phyloP scores from a whole-genome alignment of 2,329 filamentous ascomycete genomes.

The Scopulariopsis brevicaulis region DNA sequence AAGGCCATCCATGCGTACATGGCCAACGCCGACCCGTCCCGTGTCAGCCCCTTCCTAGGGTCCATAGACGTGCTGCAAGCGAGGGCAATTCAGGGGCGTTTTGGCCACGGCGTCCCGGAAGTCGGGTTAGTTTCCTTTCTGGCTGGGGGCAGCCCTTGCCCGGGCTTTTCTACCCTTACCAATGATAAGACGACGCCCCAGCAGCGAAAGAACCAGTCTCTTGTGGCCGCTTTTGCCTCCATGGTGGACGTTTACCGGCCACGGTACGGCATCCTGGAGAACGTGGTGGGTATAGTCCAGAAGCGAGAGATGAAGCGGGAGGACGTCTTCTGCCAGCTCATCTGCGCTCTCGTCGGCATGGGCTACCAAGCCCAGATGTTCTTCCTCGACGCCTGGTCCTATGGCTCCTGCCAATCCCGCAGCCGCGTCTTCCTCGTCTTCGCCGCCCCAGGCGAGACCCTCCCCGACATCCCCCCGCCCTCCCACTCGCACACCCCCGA shows the following conservation, averaged over 20 bases:
- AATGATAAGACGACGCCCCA: constrained; percentile 35
- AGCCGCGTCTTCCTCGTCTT: constrained; percentile 61
- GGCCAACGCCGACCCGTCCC: constrained; percentile 43
- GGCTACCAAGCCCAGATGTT: constrained; percentile 66
- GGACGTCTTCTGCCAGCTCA: constrained; percentile 62
- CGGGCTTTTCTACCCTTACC: constrained; percentile 61
- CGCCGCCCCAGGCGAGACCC: constrained; percentile 50
- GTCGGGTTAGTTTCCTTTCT: constrained; percentile 59
- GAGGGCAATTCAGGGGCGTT: constrained; percentile 38
- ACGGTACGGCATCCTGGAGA: constrained; percentile 66
- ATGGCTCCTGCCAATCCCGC: constrained; percentile 54
- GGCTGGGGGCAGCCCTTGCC: constrained; percentile 65
- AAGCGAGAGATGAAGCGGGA: constrained; percentile 24
- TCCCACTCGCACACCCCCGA: constrained; percentile 50
- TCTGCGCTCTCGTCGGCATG: constrained; percentile 62
- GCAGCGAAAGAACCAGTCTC: constrained; percentile 60
- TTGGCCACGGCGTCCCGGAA: constrained; percentile 34
- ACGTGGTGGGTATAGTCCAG: constrained; percentile 56
- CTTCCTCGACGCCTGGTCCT: constrained; percentile 57
- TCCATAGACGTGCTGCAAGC: constrained; percentile 60
- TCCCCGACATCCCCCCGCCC: constrained; percentile 41
- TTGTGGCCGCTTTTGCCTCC: constrained; percentile 66
- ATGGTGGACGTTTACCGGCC: constrained; percentile 67
- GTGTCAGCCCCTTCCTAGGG: constrained; percentile 48
- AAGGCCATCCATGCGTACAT: constrained; percentile 61